Evolutionary conservation across 1,139 yeast species (phyloP), one percentile per base, ranked within the genome.

Genomic region (Waltiozyma sp.): DNA sequence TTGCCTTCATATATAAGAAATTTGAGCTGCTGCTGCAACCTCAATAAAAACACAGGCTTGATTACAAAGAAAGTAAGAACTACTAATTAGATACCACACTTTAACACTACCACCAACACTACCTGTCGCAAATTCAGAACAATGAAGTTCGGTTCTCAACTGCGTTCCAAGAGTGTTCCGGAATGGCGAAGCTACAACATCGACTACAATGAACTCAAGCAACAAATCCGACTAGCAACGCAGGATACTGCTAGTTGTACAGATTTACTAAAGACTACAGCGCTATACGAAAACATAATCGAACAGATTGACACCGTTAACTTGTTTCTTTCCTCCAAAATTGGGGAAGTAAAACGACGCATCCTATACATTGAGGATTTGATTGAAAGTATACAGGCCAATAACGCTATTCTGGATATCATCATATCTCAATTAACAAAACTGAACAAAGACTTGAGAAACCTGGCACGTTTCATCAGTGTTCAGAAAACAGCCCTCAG

Each of bases 81-180:
- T 21, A 21, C 23, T 21, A 8, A n/a, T n/a, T n/a, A n/a, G n/a
- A n/a, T n/a, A n/a, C n/a, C n/a, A n/a, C n/a, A n/a, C n/a, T n/a
- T n/a, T n/a, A n/a, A n/a, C n/a, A n/a, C n/a, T n/a, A n/a, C n/a
- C n/a, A n/a, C n/a, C n/a, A n/a, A n/a, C n/a, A n/a, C n/a, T n/a
- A n/a, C n/a, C n/a, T 21, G 23, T 21, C 23, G 23, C 23, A 21
- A 21, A 21, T 5, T 8, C n/a, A n/a, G n/a, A n/a, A n/a, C n/a
- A n/a, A 88, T 88, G 97, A 89, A 87, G 65, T 88, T 87, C 63
- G 96, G 96, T 44, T 70, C 75, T 38, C 88, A 83, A 59, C 70
- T 89, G 34, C 68, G 74, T 42, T 77, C 75, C 50, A 71, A 87
- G 53, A 83, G 95, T 10, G 82, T 86, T 36, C 89, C 93, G 2